Base-by-base conservation (phyloP, 345 rosid genomes). In the Conringia planisiliqua region DNA sequence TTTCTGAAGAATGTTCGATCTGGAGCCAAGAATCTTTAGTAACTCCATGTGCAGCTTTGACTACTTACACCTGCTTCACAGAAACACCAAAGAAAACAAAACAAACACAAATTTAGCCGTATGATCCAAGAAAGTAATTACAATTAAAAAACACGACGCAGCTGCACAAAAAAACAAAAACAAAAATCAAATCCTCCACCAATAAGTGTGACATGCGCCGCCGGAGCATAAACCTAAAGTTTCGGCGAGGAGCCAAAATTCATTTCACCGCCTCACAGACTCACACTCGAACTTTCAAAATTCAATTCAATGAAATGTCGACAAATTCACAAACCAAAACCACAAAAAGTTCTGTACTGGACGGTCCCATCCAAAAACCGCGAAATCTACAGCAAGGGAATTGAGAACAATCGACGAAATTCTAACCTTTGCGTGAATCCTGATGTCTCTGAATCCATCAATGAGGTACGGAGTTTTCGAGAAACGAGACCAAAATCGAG, bases 1-100 rank as follows among this genome's bases (percentile, higher is more conserved):
- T 62, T 70, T 74, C 71, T 77, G 62, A 33, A 74, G 76, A 84
- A 84, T 85, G 87, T 79, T 79, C 52, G 68, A 44, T 72, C 24
- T 77, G 58, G 62, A 63, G 69, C 71, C 36, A 82, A 78, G 80
- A 82, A 62, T 79, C 61, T 72, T 74, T 52, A 66, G 72, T 43
- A 62, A 22, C 70, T 80, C 83, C 83, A 77, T 81, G 76, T 75
- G 77, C 81, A 70, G 39, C 62, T 78, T 55, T 73, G 62, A 70
- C 73, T 75, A 62, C 64, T 80, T 43, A 72, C 71, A 56, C 66
- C 71, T 76, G 36, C 26, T 50, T 63, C n/a, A 11, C 32, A 46
- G 5, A 32, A 66, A 52, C 58, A 61, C 74, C 62, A 76, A 46
- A 70, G 35, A 38, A 38, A 51, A 61, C 5, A n/a, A 43, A 29